Percentiles rank a stretch among this genome's conserved stretches.
These are phyloP conservation scores for Harringtonia aguacate DNA, from an alignment of 2,329 filamentous ascomycete genomes.

Conservation along the genomic window DNA sequence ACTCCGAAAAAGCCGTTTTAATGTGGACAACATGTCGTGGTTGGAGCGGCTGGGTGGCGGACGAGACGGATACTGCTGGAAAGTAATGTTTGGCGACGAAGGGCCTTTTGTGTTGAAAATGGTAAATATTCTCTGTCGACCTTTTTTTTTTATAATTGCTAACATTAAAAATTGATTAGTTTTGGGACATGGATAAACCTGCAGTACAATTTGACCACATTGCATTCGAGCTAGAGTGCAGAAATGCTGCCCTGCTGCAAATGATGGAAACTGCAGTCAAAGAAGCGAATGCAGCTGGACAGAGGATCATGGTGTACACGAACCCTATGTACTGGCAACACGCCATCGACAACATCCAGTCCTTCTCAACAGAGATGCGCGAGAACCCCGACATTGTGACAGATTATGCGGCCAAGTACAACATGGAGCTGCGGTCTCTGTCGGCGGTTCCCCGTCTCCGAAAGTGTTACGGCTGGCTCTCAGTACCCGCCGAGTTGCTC, in stretches of 20 bases:
- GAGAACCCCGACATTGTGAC: not conserved
- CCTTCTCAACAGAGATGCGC: not conserved
- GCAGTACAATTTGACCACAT: not conserved
- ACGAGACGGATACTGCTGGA: not conserved
- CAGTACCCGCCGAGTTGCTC: not conserved
- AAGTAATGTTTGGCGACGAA: not conserved
- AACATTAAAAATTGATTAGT: not conserved
- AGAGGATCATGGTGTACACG: not conserved
- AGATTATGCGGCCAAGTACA: not conserved
- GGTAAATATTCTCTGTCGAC: not conserved
- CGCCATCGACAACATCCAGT: not conserved
- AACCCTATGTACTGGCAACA: not conserved
- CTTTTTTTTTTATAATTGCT: not conserved
- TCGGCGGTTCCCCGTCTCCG: not conserved
- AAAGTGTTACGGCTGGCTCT: not conserved
- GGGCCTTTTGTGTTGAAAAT: not conserved
- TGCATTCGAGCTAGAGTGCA: not conserved
- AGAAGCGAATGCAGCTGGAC: not conserved
- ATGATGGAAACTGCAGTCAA: not conserved
- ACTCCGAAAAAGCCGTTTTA: not conserved
- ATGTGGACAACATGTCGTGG: not conserved
- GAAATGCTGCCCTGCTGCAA: constrained; percentile 1
- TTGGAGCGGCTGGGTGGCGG: not conserved
- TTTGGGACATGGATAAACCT: not conserved
- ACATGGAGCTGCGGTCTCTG: not conserved